Base-by-base conservation (phyloP, 768 basidiomycete species). In the Pisolithus orientalis region DNA sequence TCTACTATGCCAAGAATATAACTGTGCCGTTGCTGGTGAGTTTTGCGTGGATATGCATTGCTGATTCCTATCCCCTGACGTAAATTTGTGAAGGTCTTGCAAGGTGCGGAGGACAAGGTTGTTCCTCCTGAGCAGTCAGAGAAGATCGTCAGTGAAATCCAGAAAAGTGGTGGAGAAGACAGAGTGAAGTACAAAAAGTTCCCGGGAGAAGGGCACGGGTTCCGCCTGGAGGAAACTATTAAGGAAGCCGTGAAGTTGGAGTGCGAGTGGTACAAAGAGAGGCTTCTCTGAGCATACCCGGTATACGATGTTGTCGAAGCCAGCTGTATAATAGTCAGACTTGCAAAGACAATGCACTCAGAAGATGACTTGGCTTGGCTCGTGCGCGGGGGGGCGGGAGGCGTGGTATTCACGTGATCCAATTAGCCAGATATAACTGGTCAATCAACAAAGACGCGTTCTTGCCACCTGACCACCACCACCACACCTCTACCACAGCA, bases 81-180 rank as follows among this genome's bases (percentile, higher is more conserved):
- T 5, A 34, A 34, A 53, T 57, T 28, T 47, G 53, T n/a, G 2
- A 49, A 85, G 84, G 75, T 85, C 16, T 62, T 87, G 8, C 85
- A 88, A 64, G 85, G 86, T 7, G 71, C 76, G 1, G 62, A 68
- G 1, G 84, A 87, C 59, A 65, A 63, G 39, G 82, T 86, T 21
- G 88, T 90, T 0, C 85, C 84, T 0, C 82, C 80, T 5, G 71
- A 68, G 1, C 84, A 87, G 57, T 76, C 85, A 0, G 42, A 34
- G 16, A 4, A 27, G 3, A 54, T 62, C 53, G 6, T 85, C 1
- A 7, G 55, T 5, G 28, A 45, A 2, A 48, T 55, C 10, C 29
- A 37, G 4, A 13, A 50, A 6, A 8, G 39, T 2, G 53, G 25
- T 5, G 49, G 50, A 3, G n/a, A 29, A 1, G 57, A 42, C 9